Evolutionary conservation across 176 grass and related monocot species (phyloP), one percentile per base, ranked within the genome.

Genomic region (Oryza nivara): DNA sequence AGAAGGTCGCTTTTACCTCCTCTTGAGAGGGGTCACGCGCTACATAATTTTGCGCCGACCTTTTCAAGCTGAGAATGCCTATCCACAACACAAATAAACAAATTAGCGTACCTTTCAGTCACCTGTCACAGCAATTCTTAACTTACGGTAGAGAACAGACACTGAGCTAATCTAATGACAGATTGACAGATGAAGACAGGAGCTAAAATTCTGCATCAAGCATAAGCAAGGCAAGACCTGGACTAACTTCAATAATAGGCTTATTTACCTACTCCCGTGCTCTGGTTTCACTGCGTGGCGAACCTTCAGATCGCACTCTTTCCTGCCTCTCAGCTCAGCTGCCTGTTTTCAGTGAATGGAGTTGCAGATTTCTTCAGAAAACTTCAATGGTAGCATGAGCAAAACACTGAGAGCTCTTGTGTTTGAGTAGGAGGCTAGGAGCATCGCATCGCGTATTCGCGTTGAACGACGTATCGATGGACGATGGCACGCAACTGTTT

Each of bases 31-130:
- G 32, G 49, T 81, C 20, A 11, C 82, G 13, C 22, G 23, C 2
- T 19, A 45, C 25, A 68, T 80, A 76, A 76, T 70, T 38, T 75
- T 73, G 70, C 64, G 75, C 82, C 77, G 40, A 68, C 64, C 19
- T 64, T 78, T 17, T 32, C 23, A 40, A 36, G 26, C 16, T 2
- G n/a, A n/a, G 75, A 71, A 73, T 82, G 78, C 82, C 23, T 90
- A 90, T 86, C 78, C 78, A 72, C 17, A 64, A 64, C 46, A 6
- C 13, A n/a, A 3, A 17, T 9, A 67, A 89, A 43, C 78, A 45
- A 32, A 25, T 77, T n/a, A 35, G 41, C 19, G 40, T 35, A 35
- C 14, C 65, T 89, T 89, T 89, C 73, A 72, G 56, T 78, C 67
- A 73, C 10, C 73, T 78, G 60, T 70, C 77, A 23, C 67, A 5